Evolutionary conservation across 169 alveolate species (phyloP).

Genomic region (Plasmodium yoelii): DNA sequence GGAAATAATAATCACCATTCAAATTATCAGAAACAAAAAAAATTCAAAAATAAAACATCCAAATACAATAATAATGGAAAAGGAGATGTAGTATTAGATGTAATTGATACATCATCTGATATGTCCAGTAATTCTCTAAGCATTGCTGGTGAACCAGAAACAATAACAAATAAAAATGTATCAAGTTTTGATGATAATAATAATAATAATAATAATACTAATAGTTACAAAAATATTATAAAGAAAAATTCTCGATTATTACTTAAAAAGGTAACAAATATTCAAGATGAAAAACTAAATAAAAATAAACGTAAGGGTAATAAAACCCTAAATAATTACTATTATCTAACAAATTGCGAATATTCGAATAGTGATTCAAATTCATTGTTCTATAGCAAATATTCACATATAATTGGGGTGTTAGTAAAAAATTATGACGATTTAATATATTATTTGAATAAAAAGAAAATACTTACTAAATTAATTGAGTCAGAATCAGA

Average conservation of each 20-base stretch:
- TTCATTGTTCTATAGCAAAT: slow-evolving; percentile 48
- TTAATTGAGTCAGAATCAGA: neutral
- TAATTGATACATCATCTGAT: slow-evolving; percentile 11
- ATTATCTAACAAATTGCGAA: slow-evolving; percentile 58
- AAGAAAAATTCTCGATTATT: slow-evolving; percentile 7
- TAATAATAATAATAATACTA: neutral
- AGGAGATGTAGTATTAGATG: neutral
- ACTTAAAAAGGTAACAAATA: slow-evolving; percentile 13
- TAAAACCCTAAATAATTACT: neutral
- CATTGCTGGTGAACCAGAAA: neutral
- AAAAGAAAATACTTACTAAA: slow-evolving; percentile 10
- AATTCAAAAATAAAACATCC: neutral
- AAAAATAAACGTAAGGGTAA: slow-evolving; percentile 5
- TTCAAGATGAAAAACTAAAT: slow-evolving; percentile 20
- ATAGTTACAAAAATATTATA: neutral
- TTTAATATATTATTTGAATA: slow-evolving; percentile 44
- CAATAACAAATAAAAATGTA: neutral
- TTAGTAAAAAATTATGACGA: slow-evolving; percentile 56
- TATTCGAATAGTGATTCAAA: slow-evolving; percentile 14
- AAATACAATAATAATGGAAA: neutral
- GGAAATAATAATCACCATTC: neutral
- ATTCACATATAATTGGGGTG: slow-evolving; percentile 25
- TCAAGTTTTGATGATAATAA: neutral
- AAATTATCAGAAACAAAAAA: neutral
- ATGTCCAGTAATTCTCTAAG: neutral